Evolutionary conservation across 1,139 yeast species (phyloP).

Genomic region (Ogataea hybrid): DNA sequence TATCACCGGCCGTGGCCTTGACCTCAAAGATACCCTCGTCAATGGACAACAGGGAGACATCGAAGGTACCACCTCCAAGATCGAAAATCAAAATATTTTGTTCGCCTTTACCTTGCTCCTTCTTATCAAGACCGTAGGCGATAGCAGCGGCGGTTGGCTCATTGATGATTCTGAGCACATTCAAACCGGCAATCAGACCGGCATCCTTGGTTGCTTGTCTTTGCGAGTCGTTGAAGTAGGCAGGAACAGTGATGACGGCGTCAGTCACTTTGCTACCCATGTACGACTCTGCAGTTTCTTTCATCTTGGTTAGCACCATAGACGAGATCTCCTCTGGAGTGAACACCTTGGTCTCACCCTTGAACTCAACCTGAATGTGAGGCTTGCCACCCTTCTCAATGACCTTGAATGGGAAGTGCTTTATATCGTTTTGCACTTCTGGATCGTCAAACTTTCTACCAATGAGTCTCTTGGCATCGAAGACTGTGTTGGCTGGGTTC

Average conservation of each 20-base stretch:
- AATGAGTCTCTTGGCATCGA: conserved; percentile 83
- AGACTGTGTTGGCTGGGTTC: conserved; percentile 75
- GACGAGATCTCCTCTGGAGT: conserved; percentile 91
- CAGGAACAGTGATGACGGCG: conserved; percentile 74
- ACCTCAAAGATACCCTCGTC: conserved; percentile 97
- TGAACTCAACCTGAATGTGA: conserved; percentile 68
- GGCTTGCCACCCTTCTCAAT: conserved; percentile 75
- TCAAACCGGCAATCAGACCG: conserved; percentile 59
- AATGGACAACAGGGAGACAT: conserved; percentile 88
- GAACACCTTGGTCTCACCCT: conserved; percentile 69
- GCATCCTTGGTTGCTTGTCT: conserved; percentile 66
- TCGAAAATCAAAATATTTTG: conserved; percentile 91
- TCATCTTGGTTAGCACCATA: conserved; percentile 89
- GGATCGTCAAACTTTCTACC: conserved; percentile 76
- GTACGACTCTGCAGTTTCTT: conserved; percentile 85
- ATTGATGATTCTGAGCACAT: conserved; percentile 57
- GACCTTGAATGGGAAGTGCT: conserved; percentile 77
- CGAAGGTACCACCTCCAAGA: conserved; percentile 98
- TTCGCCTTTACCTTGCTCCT: conserved; percentile 58
- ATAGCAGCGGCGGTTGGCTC: conserved; percentile 67
- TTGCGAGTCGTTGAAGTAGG: conserved; percentile 61
- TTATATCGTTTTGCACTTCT: conserved; percentile 76
- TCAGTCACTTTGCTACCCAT: conserved; percentile 64
- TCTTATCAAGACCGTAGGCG: conserved; percentile 68
- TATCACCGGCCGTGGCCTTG: conserved; percentile 98